Conservation (phyloP, 768 basidiomycete genomes). For the Hericium rajendrae region DNA sequence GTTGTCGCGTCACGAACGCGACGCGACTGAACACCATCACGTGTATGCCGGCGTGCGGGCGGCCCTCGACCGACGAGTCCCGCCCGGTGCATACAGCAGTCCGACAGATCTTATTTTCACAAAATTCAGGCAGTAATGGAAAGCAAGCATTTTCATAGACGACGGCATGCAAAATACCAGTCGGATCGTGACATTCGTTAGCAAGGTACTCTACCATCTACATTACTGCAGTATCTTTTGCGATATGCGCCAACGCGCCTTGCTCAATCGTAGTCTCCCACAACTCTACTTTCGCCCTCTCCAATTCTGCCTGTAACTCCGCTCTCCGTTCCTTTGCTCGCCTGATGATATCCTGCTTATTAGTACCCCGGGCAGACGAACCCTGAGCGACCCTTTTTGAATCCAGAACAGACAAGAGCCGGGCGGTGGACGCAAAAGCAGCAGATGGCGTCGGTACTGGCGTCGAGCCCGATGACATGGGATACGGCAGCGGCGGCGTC, state of each 20-base stretch:
- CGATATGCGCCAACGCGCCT: constrained; percentile 45
- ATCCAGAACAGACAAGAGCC: constrained; percentile 14
- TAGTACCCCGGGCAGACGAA: constrained; percentile 11
- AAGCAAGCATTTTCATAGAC: no score
- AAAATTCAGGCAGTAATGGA: no score
- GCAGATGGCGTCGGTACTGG: neutral
- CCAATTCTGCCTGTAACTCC: constrained; percentile 44
- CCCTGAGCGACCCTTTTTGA: constrained; percentile 7
- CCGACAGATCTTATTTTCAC: no score
- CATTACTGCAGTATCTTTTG: constrained; percentile 20
- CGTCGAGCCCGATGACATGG: neutral
- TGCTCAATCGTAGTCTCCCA: constrained; percentile 71
- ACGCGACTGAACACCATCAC: neutral
- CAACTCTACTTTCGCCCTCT: constrained; percentile 51
- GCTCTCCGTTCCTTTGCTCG: constrained; percentile 45
- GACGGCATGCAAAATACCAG: no score
- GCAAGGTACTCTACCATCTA: neutral
- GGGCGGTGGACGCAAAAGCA: constrained; percentile 2
- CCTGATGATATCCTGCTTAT: constrained; percentile 37
- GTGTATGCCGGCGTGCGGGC: neutral
- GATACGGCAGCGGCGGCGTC: neutral
- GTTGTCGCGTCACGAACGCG: constrained; percentile 9
- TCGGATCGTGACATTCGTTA: no score
- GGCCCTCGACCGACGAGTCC: no score
- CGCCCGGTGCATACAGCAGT: no score